Evolutionary conservation across 495 filamentous ascomycete genomes (phyloP), one percentile per base, ranked within the genome.

Genomic region (Penicillium samsonianum): DNA sequence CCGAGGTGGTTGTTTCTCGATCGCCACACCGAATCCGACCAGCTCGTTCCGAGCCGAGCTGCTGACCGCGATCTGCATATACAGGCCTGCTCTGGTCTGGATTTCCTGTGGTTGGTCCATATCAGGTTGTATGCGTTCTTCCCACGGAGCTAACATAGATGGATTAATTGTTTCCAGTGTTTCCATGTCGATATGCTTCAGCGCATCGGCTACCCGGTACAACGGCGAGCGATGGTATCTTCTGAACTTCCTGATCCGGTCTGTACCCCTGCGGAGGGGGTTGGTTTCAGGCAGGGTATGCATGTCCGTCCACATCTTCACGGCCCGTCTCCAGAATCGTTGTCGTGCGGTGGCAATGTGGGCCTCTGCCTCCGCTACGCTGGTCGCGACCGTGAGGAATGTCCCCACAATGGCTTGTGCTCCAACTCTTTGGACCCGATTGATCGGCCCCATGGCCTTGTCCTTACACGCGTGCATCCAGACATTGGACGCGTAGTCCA

Each of bases 221-320:
- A 62, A 8, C 12, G 50, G 59, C 16, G 50, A 62, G 1, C 59
- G 59, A 28, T 62, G 30, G 10, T 31, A 31, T 31, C 30, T 3
- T 31, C 30, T 31, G 30, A 31, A 31, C 2, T 30, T 31, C 41
- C 20, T 47, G 47, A 63, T 63, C 50, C n/a, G 45, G 0, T 6
- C 60, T 53, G 52, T 59, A 44, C 16, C 46, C 17, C 58, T 60
- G 48, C 58, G 63, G 22, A 68, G 62, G 1, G 65, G 65, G 28
- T 70, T 60, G 31, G 62, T 70, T 50, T 58, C 57, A 23, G 50
- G 60, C 2, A 62, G 55, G 17, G 57, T 63, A 33, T 69, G 57
- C 0, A 69, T 57, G 35, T 70, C 62, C 19, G 40, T 43, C 40
- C 10, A 43, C 40, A 23, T 43, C 19, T 43, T 43, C 40, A 23